These are phyloP conservation scores for Alternaria conjuncta DNA, from an alignment of 2,329 filamentous ascomycete genomes.

Conservation along the genomic window DNA sequence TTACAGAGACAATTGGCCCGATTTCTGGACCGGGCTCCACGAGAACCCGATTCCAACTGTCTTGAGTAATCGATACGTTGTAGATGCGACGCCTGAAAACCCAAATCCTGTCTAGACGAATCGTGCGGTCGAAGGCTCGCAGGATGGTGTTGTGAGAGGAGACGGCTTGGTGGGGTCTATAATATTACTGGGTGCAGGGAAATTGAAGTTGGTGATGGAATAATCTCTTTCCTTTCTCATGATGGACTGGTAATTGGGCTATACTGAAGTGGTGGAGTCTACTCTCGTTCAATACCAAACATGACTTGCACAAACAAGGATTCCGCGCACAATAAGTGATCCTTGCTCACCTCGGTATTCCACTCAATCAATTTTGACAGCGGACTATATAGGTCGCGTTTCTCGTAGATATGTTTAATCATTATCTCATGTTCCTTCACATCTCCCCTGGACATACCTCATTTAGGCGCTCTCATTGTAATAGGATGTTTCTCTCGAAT, in stretches of 20 bases:
- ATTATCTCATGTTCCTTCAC: too few relatives aligned
- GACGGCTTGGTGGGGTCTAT: too few relatives aligned
- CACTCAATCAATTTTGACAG: too few relatives aligned
- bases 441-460: background rate
- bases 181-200: accelerated
- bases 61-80: too few relatives aligned
- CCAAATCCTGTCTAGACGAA: background rate
- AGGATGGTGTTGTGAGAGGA: too few relatives aligned
- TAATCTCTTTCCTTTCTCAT: background rate
- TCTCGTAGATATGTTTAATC: too few relatives aligned
- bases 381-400: too few relatives aligned
- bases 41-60: too few relatives aligned
- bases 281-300: background rate
- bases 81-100: too few relatives aligned
- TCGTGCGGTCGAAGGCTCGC: too few relatives aligned
- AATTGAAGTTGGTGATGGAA: accelerated
- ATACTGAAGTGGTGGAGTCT: background rate
- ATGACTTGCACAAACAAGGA: background rate
- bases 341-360: background rate
- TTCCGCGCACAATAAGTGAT: background rate
- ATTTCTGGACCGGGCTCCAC: background rate
- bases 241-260: background rate
- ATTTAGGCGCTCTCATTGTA: background rate
- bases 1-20: background rate
- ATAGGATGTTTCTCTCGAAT: accelerated